Conservation (phyloP, 345 rosid species). For the Citrus reticulata region DNA sequence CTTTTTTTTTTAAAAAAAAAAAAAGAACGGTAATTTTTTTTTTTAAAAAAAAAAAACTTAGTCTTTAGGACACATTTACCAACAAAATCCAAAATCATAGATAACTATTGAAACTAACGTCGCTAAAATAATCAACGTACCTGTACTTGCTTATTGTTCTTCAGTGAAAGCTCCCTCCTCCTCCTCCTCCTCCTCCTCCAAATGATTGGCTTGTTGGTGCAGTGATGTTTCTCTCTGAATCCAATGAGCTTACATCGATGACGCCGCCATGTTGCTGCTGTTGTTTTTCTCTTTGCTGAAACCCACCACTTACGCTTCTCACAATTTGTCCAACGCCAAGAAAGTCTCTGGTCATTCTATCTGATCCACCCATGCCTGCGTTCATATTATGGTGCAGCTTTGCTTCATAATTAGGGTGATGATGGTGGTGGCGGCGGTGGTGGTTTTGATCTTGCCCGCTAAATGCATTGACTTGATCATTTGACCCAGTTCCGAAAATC, state of each 20-base stretch:
- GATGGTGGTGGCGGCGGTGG: not conserved
- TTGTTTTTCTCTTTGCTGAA: constrained; percentile 31
- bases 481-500: constrained; percentile 22
- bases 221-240: constrained; percentile 35
- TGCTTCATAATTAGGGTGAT: not conserved
- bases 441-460: not conserved
- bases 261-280: constrained; percentile 4
- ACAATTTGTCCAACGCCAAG: constrained; percentile 74
- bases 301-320: constrained; percentile 45
- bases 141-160: not conserved
- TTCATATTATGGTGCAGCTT: not conserved
- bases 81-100: not conserved
- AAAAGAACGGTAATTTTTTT: not conserved
- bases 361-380: constrained; percentile 27
- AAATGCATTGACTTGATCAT: constrained; percentile 5
- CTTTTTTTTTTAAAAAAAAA: too few species aligned
- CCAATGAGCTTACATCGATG: constrained; percentile 26
- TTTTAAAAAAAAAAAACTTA: not conserved
- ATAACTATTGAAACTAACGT: not conserved
- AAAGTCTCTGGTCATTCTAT: constrained; percentile 69
- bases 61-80: not conserved
- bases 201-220: constrained; percentile 36
- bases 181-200: constrained; percentile 6
- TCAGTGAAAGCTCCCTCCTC: constrained; percentile 16
- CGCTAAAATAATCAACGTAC: not conserved